Base-by-base conservation (phyloP, 257 asterid species). In the Salvia splendens region DNA sequence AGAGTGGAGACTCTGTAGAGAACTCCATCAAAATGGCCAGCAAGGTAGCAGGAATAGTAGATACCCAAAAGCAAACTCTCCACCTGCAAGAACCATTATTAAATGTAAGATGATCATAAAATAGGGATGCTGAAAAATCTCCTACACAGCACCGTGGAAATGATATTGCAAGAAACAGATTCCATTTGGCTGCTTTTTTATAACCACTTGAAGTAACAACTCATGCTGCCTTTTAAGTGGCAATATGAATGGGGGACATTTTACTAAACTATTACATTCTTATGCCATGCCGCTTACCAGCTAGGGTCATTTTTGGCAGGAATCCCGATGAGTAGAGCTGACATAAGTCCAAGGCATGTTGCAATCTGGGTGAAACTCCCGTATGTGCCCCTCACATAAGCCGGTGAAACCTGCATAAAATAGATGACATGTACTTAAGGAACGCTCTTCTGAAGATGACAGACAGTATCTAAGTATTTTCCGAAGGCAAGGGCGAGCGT, bases 31-130 rank as follows among this genome's bases (percentile, higher is more conserved):
- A 73, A 60, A 92, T 65, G 59, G 86, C 95, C 67, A 92, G 86
- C 75, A 92, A 64, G 48, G 85, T 83, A 75, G 97, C 98, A 74
- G 98, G 98, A 73, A 84, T 61, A 35, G 86, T 75, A 61, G 98
- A 86, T 69, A 83, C 81, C 98, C 97, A 92, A 80, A 92, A 92
- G 80, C 98, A 92, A 64, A 87, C 86, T 75, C 97, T 85, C 98
- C 98, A 92, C 98, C 98, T 92, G 77, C 65, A 56, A 74, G 62
- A 69, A 70, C 53, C 74, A 47, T 43, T 38, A 24, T 42, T 59
- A 43, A 60, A 55, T 12, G 30, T 71, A 54, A 53, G 73, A 47
- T 42, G 10, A 55, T 58, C 33, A 12, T 12, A 67, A 33, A 24
- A 30, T 46, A 65, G 10, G 64, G 36, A 42, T 14, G 20, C 49